Percentiles rank a stretch among this genome's conserved stretches.
Conservation (phyloP, 2,329 filamentous ascomycete genomes). For the Lecanosticta acicola region DNA sequence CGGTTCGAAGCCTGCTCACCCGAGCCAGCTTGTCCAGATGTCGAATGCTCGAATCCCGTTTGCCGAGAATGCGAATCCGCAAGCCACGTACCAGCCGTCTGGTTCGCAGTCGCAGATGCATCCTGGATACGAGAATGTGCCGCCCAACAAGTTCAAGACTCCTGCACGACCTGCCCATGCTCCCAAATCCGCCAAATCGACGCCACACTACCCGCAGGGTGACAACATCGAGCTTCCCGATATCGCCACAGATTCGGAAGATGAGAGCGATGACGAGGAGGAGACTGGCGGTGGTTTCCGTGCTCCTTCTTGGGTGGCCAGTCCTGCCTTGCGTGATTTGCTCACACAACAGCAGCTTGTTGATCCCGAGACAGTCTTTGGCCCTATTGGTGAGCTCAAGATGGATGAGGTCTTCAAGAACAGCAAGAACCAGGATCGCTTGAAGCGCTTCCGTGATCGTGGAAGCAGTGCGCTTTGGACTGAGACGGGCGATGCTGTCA, state of each 20-base stretch:
- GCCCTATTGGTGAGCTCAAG: constrained; percentile 76
- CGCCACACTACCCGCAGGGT: constrained; percentile 80
- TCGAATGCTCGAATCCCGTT: constrained; percentile 88
- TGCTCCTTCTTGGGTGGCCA: constrained; percentile 81
- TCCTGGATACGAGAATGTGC: constrained; percentile 7
- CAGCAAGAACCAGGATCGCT: constrained; percentile 70
- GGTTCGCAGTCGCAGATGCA: constrained; percentile 21
- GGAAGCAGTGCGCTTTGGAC: constrained; percentile 94
- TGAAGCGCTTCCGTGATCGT: constrained; percentile 81
- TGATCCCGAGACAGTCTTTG: constrained; percentile 82
- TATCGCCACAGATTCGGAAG: constrained; percentile 90
- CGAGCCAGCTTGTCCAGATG: constrained; percentile 79
- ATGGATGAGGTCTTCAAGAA: constrained; percentile 91
- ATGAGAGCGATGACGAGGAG: constrained; percentile 63
- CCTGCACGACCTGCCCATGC: constrained; percentile 52
- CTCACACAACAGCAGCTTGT: constrained; percentile 77
- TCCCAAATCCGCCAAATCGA: constrained; percentile 62
- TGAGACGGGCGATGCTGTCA: constrained; percentile 67
- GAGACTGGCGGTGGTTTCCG: constrained; percentile 46
- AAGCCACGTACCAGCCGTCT: constrained; percentile 28
- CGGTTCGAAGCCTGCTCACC: constrained; percentile 49
- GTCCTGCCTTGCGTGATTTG: constrained; percentile 70
- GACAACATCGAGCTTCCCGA: constrained; percentile 90
- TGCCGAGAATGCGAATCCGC: constrained; percentile 60
- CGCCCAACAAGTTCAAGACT: constrained; percentile 54